A percentile compares a stretch with the other conserved stretches of the same genome.
Evolutionary conservation across 495 filamentous ascomycete species (phyloP).

Genomic region (Aspergillus asperescens): DNA sequence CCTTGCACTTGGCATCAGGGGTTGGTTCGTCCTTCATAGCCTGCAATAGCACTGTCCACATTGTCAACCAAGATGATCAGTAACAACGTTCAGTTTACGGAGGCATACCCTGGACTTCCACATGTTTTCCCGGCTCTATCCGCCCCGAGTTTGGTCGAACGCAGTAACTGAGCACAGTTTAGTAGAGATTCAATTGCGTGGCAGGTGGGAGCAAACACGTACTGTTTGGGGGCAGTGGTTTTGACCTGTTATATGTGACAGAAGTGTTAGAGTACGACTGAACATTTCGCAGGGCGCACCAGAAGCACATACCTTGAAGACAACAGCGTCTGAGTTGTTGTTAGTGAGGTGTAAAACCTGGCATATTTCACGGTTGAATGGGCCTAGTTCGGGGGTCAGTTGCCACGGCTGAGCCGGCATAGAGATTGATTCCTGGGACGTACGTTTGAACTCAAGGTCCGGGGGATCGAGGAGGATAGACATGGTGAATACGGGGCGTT

Average conservation of each 20-base stretch:
- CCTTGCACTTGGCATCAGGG: slow-evolving; percentile 78
- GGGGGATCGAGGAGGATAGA: slow-evolving; percentile 86
- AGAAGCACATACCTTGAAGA: slow-evolving; percentile 75
- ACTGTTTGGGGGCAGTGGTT: slow-evolving; percentile 99
- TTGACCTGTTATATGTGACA: slow-evolving; percentile 64
- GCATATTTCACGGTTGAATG: slow-evolving; percentile 86
- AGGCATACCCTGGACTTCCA: slow-evolving; percentile 84
- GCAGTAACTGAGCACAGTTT: slow-evolving; percentile 69
- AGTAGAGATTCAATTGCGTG: slow-evolving; percentile 18
- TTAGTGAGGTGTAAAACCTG: slow-evolving; percentile 79
- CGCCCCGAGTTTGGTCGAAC: slow-evolving; percentile 95
- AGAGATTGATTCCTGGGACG: slow-evolving; percentile 29
- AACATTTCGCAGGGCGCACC: background rate
- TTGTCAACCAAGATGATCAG: slow-evolving; percentile 8
- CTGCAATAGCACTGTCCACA: slow-evolving; percentile 74
- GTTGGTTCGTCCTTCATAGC: slow-evolving; percentile 96
- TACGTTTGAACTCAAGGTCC: slow-evolving; percentile 92
- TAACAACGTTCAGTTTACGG: background rate
- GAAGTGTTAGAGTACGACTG: slow-evolving; percentile 20
- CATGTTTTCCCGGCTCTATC: slow-evolving; percentile 79
- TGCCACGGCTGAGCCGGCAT: background rate
- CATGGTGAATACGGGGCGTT: slow-evolving; percentile 52
- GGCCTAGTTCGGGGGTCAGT: slow-evolving; percentile 51
- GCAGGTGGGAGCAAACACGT: slow-evolving; percentile 35
- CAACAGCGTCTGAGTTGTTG: slow-evolving; percentile 69